Conservation (phyloP, 2,329 filamentous ascomycete genomes). For the Fusarium begoniae region DNA sequence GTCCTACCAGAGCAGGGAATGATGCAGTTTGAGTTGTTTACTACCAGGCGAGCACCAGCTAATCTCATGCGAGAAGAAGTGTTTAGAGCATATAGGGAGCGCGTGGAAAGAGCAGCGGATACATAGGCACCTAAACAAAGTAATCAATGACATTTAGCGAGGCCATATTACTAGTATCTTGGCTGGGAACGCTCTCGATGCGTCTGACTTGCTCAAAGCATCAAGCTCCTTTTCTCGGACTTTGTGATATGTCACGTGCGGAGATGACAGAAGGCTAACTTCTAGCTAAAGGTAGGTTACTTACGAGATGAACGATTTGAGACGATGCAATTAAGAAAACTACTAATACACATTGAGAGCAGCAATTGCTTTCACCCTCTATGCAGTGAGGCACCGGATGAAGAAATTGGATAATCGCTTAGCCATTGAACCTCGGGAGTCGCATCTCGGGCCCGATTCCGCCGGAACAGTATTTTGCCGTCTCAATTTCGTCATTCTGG, state of each 20-base stretch:
- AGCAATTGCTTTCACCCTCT: too few species aligned
- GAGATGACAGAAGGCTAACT: too few species aligned
- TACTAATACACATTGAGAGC: too few species aligned
- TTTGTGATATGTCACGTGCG: too few species aligned
- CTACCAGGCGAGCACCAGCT: not conserved
- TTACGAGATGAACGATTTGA: too few species aligned
- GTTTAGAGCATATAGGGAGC: not conserved
- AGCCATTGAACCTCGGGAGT: not conserved
- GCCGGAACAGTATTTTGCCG: constrained; percentile 16
- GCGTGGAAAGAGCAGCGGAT: rapidly evolving
- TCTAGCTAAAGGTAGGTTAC: too few species aligned
- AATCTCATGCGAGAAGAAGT: not conserved
- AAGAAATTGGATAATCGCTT: not conserved
- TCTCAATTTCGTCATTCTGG: not conserved
- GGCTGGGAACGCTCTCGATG: too few species aligned
- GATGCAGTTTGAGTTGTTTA: constrained; percentile 18
- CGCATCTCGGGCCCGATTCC: not conserved
- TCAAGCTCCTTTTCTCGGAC: too few species aligned
- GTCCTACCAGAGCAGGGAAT: constrained; percentile 12
- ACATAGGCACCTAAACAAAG: not conserved
- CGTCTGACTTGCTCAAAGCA: too few species aligned
- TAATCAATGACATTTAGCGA: not conserved
- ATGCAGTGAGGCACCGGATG: rapidly evolving
- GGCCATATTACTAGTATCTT: too few species aligned
- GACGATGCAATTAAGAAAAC: too few species aligned